Conservation (phyloP, 768 basidiomycete genomes). For the Ramaria sp. region DNA sequence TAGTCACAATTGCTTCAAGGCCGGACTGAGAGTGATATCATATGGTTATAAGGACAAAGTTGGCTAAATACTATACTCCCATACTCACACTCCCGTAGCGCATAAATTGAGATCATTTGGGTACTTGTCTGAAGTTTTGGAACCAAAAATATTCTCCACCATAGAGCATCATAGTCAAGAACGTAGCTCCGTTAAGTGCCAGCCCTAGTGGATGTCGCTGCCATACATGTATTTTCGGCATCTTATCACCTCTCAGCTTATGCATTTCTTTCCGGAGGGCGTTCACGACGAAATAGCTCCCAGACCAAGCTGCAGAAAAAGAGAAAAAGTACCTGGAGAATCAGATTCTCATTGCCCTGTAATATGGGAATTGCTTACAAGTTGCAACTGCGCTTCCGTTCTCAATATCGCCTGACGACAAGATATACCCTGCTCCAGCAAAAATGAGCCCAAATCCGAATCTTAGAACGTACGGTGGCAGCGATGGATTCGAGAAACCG, state of each 20-base stretch:
- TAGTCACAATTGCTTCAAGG: too few relatives aligned
- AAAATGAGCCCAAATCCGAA: conserved; percentile 34
- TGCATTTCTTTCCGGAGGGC: background rate
- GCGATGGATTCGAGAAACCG: conserved; percentile 18
- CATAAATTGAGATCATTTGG: background rate
- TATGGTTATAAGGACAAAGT: too few relatives aligned
- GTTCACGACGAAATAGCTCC: conserved; percentile 1
- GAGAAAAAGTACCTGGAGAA: background rate
- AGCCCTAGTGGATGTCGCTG: conserved; percentile 1
- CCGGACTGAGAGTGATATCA: too few relatives aligned
- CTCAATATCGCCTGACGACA: conserved; percentile 26
- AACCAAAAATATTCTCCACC: conserved; percentile 8
- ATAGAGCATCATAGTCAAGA: background rate
- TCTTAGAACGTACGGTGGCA: conserved; percentile 32
- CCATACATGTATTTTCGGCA: background rate
- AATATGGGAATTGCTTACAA: conserved; percentile 14
- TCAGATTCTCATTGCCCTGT: background rate
- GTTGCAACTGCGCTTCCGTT: conserved; percentile 37
- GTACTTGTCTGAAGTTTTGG: background rate
- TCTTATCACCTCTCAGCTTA: background rate
- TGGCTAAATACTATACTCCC: too few relatives aligned
- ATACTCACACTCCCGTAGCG: too few relatives aligned
- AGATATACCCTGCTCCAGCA: conserved; percentile 32
- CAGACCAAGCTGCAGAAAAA: background rate
- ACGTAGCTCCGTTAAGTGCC: background rate